phyloP scores from a whole-genome alignment of 75 land plant genomes.

The Selaginella tamariscina region DNA sequence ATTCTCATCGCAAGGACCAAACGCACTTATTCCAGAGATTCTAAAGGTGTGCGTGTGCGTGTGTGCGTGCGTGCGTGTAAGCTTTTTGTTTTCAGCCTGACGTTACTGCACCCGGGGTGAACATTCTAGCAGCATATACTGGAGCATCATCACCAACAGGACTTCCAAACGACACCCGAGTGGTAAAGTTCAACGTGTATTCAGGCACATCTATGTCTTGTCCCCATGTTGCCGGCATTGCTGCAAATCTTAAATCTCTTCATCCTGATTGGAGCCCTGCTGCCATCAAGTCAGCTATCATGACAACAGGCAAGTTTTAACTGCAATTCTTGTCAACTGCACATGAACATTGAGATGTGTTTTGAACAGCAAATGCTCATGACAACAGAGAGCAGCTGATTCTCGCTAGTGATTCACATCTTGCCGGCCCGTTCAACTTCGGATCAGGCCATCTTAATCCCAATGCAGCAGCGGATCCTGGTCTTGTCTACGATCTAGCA shows the following conservation, averaged over 20 bases:
- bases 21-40: background rate
- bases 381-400: conserved; percentile 7
- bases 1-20: conserved; percentile 5
- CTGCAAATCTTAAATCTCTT: background rate
- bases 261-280: conserved; percentile 10
- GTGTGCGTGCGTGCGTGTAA: no score
- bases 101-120: conserved; percentile 1
- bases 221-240: conserved; percentile 7
- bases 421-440: background rate
- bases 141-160: conserved; percentile 3
- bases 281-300: conserved; percentile 5
- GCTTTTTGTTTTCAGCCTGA: background rate
- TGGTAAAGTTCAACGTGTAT: background rate
- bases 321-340: background rate
- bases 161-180: background rate
- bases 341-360: no score
- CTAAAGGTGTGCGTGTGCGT: no score
- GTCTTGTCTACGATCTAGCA: background rate
- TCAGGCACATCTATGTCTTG: conserved; percentile 9
- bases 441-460: background rate
- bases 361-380: background rate
- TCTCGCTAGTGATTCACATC: background rate
- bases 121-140: conserved; percentile 3
- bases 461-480: background rate
- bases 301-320: background rate